A percentile compares a stretch with the other conserved stretches of the same genome.
Evolutionary conservation across 1,284 basidiomycete species (phyloP).

Genomic region (Xerocomus minutiporus): DNA sequence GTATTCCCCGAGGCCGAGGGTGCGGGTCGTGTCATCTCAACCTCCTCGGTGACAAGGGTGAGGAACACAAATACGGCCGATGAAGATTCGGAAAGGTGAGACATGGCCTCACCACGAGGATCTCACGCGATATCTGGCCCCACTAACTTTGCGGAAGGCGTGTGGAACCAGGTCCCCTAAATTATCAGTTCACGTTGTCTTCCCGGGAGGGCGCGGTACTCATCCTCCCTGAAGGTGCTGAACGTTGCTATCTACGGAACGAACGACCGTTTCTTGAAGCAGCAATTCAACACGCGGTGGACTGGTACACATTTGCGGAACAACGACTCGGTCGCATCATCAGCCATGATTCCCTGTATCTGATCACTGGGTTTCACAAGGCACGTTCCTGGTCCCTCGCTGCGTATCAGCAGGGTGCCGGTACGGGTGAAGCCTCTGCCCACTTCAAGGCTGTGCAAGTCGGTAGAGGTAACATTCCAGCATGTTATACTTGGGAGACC

Average conservation of each 20-base stretch:
- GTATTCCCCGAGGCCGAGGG: conserved; percentile 10
- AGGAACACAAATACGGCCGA: neutral
- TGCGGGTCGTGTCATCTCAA: conserved; percentile 14
- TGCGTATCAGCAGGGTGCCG: conserved; percentile 4
- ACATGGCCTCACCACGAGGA: neutral
- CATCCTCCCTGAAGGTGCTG: conserved; percentile 20
- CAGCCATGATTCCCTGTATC: conserved; percentile 16
- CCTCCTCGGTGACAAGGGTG: conserved; percentile 8
- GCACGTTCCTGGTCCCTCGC: conserved; percentile 24
- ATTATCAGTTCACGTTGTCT: conserved; percentile 13
- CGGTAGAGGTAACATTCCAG: conserved; percentile 8
- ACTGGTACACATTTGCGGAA: conserved; percentile 21
- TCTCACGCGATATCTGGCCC: neutral
- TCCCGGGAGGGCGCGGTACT: conserved; percentile 20
- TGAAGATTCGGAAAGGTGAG: conserved; percentile 7
- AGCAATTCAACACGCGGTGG: conserved; percentile 10
- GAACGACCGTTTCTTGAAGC: conserved; percentile 6
- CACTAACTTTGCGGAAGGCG: conserved; percentile 1
- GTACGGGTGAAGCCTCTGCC: neutral
- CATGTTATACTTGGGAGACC: conserved; percentile 16
- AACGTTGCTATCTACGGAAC: conserved; percentile 17
- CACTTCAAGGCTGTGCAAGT: conserved; percentile 13
- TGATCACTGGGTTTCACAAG: conserved; percentile 21
- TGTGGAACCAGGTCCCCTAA: conserved; percentile 3
- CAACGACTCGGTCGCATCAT: conserved; percentile 17